phyloP scores from a whole-genome alignment of 1,284 basidiomycete genomes.

The Porodaedalea pini region DNA sequence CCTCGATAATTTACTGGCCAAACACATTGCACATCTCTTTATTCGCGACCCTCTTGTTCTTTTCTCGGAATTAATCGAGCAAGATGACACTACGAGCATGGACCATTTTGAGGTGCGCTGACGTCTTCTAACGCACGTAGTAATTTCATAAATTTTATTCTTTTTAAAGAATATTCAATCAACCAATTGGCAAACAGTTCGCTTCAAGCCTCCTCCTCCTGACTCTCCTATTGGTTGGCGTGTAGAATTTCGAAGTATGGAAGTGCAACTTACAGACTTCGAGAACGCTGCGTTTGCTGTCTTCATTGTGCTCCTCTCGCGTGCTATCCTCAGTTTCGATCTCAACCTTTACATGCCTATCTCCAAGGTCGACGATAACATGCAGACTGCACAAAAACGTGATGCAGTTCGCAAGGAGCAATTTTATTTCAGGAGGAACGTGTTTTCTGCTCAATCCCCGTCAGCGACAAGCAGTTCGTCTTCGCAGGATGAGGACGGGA shows the following conservation, averaged over 20 bases:
- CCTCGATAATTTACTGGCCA: slow-evolving; percentile 83
- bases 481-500: slow-evolving; percentile 31
- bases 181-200: slow-evolving; percentile 98
- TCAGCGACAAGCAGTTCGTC: slow-evolving; percentile 37
- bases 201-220: slow-evolving; percentile 97
- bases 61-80: slow-evolving; percentile 91
- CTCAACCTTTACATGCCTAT: slow-evolving; percentile 97
- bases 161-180: slow-evolving; percentile 86
- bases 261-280: slow-evolving; percentile 98
- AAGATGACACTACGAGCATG: slow-evolving; percentile 82
- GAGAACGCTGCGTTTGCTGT: slow-evolving; percentile 97
- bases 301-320: slow-evolving; percentile 90
- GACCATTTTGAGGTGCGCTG: slow-evolving; percentile 91
- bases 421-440: slow-evolving; percentile 90
- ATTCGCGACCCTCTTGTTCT: slow-evolving; percentile 97
- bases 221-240: slow-evolving; percentile 95
- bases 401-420: slow-evolving; percentile 72
- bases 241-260: slow-evolving; percentile 98
- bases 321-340: slow-evolving; percentile 88
- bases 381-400: slow-evolving; percentile 84
- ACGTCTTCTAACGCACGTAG: background rate
- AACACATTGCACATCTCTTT: slow-evolving; percentile 93
- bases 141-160: background rate
- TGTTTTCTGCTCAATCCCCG: slow-evolving; percentile 61
- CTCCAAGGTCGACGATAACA: slow-evolving; percentile 97